Evolutionary conservation across 768 basidiomycete species (phyloP), one percentile per base, ranked within the genome.

Genomic region (Pleurotus platypus): DNA sequence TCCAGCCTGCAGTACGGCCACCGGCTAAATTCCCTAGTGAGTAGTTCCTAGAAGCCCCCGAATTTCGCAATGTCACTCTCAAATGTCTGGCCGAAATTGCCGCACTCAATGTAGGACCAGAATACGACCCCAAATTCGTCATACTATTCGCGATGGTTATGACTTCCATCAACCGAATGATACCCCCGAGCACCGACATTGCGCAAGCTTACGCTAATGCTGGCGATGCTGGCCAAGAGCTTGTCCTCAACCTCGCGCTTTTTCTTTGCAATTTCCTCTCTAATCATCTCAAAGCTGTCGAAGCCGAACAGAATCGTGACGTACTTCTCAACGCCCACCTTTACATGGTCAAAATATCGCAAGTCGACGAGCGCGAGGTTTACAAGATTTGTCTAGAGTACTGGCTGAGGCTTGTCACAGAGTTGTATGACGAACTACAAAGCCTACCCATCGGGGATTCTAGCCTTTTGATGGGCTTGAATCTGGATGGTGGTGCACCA

Each of bases 331-430:
- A 98, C 67, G 95, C 96, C 0, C 96, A 99, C 71, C 76, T 96
- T 26, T 99, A 98, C 74, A 93, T 99, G 84, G 92, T 98, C 68
- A 98, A 98, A 73, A 87, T 99, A 38, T 95, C 93, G 0, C 94
- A 94, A 63, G 97, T 99, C 37, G 96, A 99, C 65, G 97, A 99
- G 68, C 87, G 96, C 51, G 97, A 99, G 71, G 90, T 99, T 61
- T 98, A 98, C 86, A 99, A 99, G 75, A 97, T 99, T 66, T 97
- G 96, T 63, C 74, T 98, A 66, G 97, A 98, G 68, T 99, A 98
- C 74, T 99, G 97, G 93, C 71, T 86, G 55, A 94, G 95, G 71
- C 86, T 99, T 24, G 96, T 99, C 12, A 85, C 93, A 1, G 96
- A 97, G 67, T 81, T 99, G 16, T 98, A 99, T 67, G 96, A 98